Conservation (phyloP, 306 rosid genomes). For the Nissolia schottii region DNA sequence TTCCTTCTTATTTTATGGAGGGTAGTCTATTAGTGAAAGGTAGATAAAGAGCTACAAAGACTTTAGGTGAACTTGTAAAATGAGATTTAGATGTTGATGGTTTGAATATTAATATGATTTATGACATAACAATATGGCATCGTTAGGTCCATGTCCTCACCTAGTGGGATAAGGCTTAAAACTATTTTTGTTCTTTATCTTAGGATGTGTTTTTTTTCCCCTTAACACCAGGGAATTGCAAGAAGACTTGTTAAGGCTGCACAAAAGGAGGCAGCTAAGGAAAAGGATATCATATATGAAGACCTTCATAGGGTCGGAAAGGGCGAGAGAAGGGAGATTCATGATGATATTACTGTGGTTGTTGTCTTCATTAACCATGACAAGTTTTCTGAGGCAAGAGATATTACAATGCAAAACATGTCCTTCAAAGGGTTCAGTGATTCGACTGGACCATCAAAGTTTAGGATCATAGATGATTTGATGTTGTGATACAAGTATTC, state of each 20-base stretch:
- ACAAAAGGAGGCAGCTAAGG: slow-evolving; percentile 41
- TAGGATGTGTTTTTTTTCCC: background rate
- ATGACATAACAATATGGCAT: no score
- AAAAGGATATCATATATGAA: slow-evolving; percentile 32
- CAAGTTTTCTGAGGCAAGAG: slow-evolving; percentile 30
- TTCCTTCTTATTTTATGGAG: no score
- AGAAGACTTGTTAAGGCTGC: slow-evolving; percentile 50
- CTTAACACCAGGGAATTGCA: slow-evolving; percentile 54
- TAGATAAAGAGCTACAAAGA: no score
- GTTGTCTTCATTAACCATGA: slow-evolving; percentile 61
- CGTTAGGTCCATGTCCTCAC: no score
- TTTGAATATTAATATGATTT: no score
- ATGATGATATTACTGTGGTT: slow-evolving; percentile 67
- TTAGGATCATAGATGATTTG: slow-evolving; percentile 23
- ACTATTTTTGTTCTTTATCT: no score
- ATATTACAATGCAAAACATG: slow-evolving; percentile 28
- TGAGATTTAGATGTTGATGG: no score
- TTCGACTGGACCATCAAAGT: slow-evolving; percentile 42
- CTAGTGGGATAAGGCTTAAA: no score
- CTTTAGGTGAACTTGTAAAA: no score
- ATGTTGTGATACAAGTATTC: slow-evolving; percentile 28
- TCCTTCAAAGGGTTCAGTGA: slow-evolving; percentile 48
- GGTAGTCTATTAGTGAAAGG: no score
- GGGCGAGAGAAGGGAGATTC: slow-evolving; percentile 42
- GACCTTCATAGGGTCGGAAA: slow-evolving; percentile 38